phyloP scores from a whole-genome alignment of 2,329 filamentous ascomycete species.

The Exophiala aquamarina region DNA sequence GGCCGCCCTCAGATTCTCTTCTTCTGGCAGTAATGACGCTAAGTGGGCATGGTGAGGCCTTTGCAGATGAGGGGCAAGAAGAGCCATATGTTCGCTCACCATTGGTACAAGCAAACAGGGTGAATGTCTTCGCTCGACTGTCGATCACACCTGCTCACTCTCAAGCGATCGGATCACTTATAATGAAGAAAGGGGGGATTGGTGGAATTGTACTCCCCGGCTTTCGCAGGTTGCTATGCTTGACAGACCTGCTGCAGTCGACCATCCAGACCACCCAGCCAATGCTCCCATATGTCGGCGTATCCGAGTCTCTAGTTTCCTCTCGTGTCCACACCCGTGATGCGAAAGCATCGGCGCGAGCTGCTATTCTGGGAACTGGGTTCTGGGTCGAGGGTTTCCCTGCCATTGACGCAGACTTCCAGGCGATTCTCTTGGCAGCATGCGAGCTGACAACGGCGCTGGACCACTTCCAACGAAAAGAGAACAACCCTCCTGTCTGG shows the following conservation, averaged over 20 bases:
- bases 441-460: constrained; percentile 3
- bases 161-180: background rate
- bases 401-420: background rate
- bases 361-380: background rate
- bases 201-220: constrained; percentile 1
- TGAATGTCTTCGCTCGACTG: constrained; percentile 4
- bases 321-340: constrained; percentile 1
- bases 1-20: background rate
- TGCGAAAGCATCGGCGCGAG: background rate
- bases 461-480: constrained; percentile 4
- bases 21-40: constrained; percentile 3
- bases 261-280: constrained; percentile 1
- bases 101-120: background rate
- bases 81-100: background rate
- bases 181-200: constrained; percentile 3
- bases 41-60: constrained; percentile 5
- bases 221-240: constrained; percentile 1
- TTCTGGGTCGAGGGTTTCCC: background rate
- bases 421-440: background rate
- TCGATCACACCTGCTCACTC: constrained; percentile 1
- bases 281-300: constrained; percentile 1
- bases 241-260: constrained; percentile 2
- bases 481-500: background rate
- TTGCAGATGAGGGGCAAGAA: background rate
- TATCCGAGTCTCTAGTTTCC: background rate